phyloP scores from a whole-genome alignment of 2,329 filamentous ascomycete species.

The Xylariomycetidae sp. region DNA sequence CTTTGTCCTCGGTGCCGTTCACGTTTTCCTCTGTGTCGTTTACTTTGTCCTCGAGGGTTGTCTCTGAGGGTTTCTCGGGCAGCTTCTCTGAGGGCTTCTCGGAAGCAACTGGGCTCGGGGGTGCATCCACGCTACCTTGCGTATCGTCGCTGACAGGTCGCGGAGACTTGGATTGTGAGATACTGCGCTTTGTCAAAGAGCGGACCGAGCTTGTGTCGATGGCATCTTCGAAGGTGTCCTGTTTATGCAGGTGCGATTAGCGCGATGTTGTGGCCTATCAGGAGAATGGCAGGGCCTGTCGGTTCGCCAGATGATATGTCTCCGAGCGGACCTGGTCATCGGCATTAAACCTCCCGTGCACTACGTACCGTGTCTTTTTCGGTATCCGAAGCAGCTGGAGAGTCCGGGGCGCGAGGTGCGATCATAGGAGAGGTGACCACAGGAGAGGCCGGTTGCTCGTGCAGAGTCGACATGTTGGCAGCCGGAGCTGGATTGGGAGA shows the following conservation, averaged over 20 bases:
- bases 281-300: conserved; percentile 10
- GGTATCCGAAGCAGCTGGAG: conserved; percentile 29
- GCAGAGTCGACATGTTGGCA: conserved; percentile 25
- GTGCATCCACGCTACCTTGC: conserved; percentile 11
- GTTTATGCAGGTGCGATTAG: conserved; percentile 11
- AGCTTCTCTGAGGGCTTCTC: conserved; percentile 20
- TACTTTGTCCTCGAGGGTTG: conserved; percentile 7
- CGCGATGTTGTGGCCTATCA: conserved; percentile 1
- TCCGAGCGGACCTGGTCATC: conserved; percentile 5
- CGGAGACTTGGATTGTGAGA: conserved; percentile 29
- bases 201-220: conserved; percentile 58
- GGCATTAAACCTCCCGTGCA: conserved; percentile 4
- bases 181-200: conserved; percentile 52
- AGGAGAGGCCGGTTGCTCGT: conserved; percentile 23
- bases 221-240: conserved; percentile 84
- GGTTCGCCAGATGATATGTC: conserved; percentile 1
- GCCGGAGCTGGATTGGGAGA: conserved; percentile 3
- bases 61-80: conserved; percentile 13
- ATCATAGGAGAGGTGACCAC: no score
- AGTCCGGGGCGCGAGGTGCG: conserved; percentile 19
- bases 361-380: conserved; percentile 34
- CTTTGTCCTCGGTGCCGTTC: no score
- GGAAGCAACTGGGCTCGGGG: conserved; percentile 12
- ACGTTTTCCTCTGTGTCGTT: conserved; percentile 3
- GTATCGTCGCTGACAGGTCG: conserved; percentile 21